These are phyloP conservation scores for Prunus yedoensis DNA, from an alignment of 331 rosid species.

Conservation along the genomic window DNA sequence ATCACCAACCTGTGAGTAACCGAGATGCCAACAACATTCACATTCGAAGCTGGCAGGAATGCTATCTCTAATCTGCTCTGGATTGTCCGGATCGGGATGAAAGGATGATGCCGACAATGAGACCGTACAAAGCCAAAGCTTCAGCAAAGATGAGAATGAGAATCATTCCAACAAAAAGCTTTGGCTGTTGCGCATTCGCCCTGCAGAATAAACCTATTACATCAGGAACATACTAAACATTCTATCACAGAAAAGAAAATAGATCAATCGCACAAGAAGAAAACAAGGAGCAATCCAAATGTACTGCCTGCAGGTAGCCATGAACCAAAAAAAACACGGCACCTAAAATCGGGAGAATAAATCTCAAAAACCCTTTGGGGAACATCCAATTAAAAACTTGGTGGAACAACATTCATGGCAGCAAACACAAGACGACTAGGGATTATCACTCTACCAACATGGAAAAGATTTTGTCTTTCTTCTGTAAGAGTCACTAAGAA, in stretches of 20 bases:
- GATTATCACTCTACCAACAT: neutral
- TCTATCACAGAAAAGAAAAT: neutral
- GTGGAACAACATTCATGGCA: neutral
- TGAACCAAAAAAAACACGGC: neutral
- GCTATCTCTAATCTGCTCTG: constrained; percentile 52
- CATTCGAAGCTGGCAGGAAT: constrained; percentile 5
- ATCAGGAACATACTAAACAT: neutral
- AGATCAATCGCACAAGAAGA: neutral
- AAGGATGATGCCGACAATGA: constrained; percentile 76
- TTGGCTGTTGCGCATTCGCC: constrained; percentile 72
- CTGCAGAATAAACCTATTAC: constrained; percentile 26
- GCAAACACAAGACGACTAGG: neutral
- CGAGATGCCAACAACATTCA: constrained; percentile 11
- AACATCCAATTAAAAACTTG: neutral
- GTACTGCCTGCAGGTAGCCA: neutral
- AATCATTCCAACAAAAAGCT: constrained; percentile 72
- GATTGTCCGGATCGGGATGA: constrained; percentile 82
- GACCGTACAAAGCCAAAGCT: constrained; percentile 74
- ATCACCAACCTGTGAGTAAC: constrained; percentile 10
- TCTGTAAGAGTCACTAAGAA: neutral
- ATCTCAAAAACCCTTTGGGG: neutral
- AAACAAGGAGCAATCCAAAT: neutral
- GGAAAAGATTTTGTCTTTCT: neutral
- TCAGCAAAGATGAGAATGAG: constrained; percentile 78
- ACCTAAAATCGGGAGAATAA: neutral